Evolutionary conservation across 108 stramenopile genomes (phyloP).

Genomic region (Thalassiosira profunda): DNA sequence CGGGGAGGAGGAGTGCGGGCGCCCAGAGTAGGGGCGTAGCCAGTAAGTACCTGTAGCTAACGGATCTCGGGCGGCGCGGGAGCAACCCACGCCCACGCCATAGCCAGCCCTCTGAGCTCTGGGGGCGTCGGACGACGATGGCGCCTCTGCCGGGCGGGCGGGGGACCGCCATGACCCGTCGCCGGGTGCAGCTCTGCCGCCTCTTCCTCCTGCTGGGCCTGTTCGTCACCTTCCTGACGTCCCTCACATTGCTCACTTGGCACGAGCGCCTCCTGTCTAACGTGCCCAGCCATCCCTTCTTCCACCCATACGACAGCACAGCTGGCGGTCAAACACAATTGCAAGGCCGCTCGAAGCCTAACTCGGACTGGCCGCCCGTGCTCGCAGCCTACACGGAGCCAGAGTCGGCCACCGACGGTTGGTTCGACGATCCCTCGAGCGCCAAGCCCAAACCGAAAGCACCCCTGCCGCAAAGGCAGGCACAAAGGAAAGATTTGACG

Average conservation of each 20-base stretch:
- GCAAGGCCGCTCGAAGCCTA: background rate
- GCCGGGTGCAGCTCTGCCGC: background rate
- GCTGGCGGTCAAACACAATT: background rate
- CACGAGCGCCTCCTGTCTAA: constrained; percentile 4
- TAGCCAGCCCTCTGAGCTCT: too few relatives aligned
- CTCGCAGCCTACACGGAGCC: constrained; percentile 43
- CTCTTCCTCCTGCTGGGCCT: constrained; percentile 21
- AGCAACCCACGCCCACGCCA: too few relatives aligned
- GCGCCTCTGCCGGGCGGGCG: too few relatives aligned
- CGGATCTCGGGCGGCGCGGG: too few relatives aligned
- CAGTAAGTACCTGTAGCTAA: too few relatives aligned
- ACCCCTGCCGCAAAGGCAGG: constrained; percentile 29
- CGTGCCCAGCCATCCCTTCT: background rate
- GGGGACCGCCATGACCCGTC: background rate
- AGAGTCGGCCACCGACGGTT: constrained; percentile 18
- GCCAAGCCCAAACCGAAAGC: constrained; percentile 6
- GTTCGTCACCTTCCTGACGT: constrained; percentile 12
- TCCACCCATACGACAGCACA: background rate
- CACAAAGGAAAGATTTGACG: constrained; percentile 20
- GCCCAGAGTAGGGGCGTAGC: too few relatives aligned
- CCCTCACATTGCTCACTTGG: constrained; percentile 20
- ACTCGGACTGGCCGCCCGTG: constrained; percentile 36
- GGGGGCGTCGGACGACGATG: too few relatives aligned
- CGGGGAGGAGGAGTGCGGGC: too few relatives aligned
- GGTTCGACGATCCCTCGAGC: constrained; percentile 36